Base-by-base conservation (phyloP, 495 filamentous ascomycete species). In the Penicillium argentinense region DNA sequence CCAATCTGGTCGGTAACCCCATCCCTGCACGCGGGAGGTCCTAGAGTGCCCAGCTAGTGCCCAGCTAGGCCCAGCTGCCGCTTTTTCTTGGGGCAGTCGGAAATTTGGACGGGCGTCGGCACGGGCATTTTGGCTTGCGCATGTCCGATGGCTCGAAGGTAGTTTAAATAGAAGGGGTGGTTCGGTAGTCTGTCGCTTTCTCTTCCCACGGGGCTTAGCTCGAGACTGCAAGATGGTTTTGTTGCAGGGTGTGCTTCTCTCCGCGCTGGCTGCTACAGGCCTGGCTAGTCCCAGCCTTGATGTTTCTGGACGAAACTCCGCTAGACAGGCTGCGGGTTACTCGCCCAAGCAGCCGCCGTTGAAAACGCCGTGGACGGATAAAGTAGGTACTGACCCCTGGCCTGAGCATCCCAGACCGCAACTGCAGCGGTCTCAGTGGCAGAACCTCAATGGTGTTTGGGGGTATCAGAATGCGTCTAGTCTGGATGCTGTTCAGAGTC, bases 371-470 rank as follows among this genome's bases (percentile, higher is more conserved):
- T 86, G 83, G 83, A 86, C 83, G 2, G 71, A 74, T 24, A 63
- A 80, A 39, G 79, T 82, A 3, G 81, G 80, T 38, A 81, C 74
- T 0, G 61, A 81, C 37, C 83, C 83, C 0, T 87, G 83, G 83
- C 78, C 82, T 2, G 76, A 85, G 52, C 82, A 87, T 63, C 83
- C 83, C 7, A 77, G 83, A 7, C 83, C 83, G 0, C 78, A 78
- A 49, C 69, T 84, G 28, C 61, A 75, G 37, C 75, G 83, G 1
- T 64, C 75, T 4, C 54, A 73, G 14, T 87, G 83, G 83, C 63
- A 81, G 60, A 83, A 67, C 26, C 66, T 86, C 24, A 86, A 87
- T 53, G 83, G 83, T 0, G 69, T 87, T 12, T 87, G 83, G 83
- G 74, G 76, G n/a, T 85, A 80, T 51, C 70, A 76, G 46, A 64